Base-by-base conservation (phyloP, 257 asterid genomes). In the Lycium ferocissimum region DNA sequence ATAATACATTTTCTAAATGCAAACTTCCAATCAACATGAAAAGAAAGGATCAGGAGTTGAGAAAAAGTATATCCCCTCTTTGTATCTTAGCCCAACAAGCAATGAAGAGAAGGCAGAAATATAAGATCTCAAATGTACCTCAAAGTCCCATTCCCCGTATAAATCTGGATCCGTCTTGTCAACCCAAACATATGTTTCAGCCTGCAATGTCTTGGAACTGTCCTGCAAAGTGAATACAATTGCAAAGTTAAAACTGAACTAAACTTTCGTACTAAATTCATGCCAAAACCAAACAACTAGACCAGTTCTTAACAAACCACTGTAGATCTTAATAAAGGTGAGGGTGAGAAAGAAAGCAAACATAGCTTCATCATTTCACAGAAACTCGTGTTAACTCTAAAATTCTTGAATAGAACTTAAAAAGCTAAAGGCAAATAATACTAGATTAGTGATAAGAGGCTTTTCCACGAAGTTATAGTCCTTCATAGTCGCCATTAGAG, bases 121-220 rank as follows among this genome's bases (percentile, higher is more conserved):
- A 66, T 57, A n/a, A 47, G 53, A 69, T 65, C 49, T 0, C 79
- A 85, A 15, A 61, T 79, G 47, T 71, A 94, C 98, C 94, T 94
- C 93, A 66, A 94, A 91, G 86, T 94, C 86, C 98, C 98, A 95
- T 67, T 90, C 91, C 59, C 98, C 98, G 47, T 89, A 86, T 86
- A 95, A 86, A 84, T 90, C 79, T n/a, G 98, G 98, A 91, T 95
- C 98, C 40, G 84, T 86, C 90, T 89, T 89, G 87, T 94, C 87
- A 61, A 26, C 89, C 98, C 98, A 93, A 59, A 93, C 90, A 57
- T 94, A 95, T 13, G 96, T 87, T 82, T 88, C 47, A 53, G 88
- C 91, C 81, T 89, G 90, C 91, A 92, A 66, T 78, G 82, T 93
- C 89, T 92, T 91, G 71, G 92, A 85, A 86, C 90, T 86, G 88